Evolutionary conservation across 2,329 filamentous ascomycete species (phyloP).

Genomic region (Dothiorella sarmentorum): DNA sequence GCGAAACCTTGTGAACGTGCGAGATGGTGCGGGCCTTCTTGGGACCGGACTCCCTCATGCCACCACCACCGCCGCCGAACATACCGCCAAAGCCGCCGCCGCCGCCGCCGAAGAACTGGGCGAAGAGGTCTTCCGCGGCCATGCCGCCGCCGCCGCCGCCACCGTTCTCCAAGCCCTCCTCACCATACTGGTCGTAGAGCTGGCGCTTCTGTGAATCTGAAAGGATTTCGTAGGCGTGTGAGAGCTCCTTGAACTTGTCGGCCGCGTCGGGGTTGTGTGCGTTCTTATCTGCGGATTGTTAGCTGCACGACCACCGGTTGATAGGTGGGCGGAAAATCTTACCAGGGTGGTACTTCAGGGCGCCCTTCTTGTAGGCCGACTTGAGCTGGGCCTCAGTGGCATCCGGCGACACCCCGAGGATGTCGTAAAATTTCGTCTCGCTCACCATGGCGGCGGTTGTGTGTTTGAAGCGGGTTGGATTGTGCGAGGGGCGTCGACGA

Average conservation of each 20-base stretch:
- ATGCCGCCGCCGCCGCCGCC: slow-evolving; percentile 74
- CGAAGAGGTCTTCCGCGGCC: slow-evolving; percentile 93
- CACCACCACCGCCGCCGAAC: slow-evolving; percentile 65
- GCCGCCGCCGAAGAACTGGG: slow-evolving; percentile 86
- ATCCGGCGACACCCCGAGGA: slow-evolving; percentile 72
- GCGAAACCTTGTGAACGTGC: slow-evolving; percentile 95
- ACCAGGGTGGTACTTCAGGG: slow-evolving; percentile 83
- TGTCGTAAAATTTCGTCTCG: slow-evolving; percentile 75
- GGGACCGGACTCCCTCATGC: slow-evolving; percentile 76
- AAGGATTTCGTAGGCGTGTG: slow-evolving; percentile 91
- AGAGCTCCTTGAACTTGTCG: slow-evolving; percentile 98
- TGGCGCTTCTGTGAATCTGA: slow-evolving; percentile 88
- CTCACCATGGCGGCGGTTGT: slow-evolving; percentile 62
- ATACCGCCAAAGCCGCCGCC: slow-evolving; percentile 65
- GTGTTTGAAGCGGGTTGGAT: background rate
- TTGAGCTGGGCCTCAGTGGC: slow-evolving; percentile 85
- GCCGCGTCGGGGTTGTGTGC: slow-evolving; percentile 86
- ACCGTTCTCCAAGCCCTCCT: slow-evolving; percentile 86
- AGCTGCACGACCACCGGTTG: slow-evolving; percentile 22
- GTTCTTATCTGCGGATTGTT: slow-evolving; percentile 77
- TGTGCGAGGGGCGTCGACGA: slow-evolving; percentile 3
- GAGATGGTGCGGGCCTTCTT: slow-evolving; percentile 93
- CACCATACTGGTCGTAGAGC: slow-evolving; percentile 95
- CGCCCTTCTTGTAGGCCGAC: slow-evolving; percentile 81
- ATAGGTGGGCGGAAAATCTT: slow-evolving; percentile 33